phyloP scores from a whole-genome alignment of 202 grass and related monocot genomes.

The Carex sylvatica region DNA sequence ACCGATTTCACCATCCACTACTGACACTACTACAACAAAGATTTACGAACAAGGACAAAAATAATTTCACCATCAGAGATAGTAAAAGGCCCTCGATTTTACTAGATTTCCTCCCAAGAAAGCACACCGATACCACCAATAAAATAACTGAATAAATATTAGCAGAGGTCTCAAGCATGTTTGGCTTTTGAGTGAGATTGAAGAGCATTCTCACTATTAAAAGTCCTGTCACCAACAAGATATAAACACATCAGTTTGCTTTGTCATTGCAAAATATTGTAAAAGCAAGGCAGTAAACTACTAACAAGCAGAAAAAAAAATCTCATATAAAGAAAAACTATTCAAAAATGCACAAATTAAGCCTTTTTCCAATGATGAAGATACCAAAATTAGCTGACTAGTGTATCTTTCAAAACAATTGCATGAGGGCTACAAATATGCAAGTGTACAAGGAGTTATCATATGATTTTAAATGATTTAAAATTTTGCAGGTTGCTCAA shows the following conservation, averaged over 20 bases:
- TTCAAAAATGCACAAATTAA: not conserved
- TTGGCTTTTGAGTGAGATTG: conserved; percentile 67
- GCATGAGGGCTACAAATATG: not conserved
- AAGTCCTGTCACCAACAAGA: conserved; percentile 45
- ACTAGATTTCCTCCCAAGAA: not conserved
- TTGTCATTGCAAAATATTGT: not conserved
- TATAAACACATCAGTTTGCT: not conserved
- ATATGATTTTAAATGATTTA: not conserved
- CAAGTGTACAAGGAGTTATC: not conserved
- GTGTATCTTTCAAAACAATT: not conserved
- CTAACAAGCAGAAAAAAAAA: not conserved
- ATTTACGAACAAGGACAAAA: conserved; percentile 1
- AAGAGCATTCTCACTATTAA: conserved; percentile 37
- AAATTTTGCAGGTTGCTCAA: not conserved
- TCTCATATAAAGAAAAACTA: not conserved
- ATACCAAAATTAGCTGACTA: not conserved
- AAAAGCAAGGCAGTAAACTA: not conserved
- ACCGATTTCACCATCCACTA: too few species aligned
- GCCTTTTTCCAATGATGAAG: not conserved
- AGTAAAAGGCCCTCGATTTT: not conserved
- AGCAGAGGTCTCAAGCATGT: conserved; percentile 27
- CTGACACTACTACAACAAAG: conserved; percentile 1
- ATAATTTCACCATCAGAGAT: not conserved
- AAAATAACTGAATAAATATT: not conserved
- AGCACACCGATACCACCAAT: not conserved